A percentile compares a stretch with the other conserved stretches of the same genome.
phyloP scores from a whole-genome alignment of 768 basidiomycete genomes.

The Leucogyrophana mollusca region DNA sequence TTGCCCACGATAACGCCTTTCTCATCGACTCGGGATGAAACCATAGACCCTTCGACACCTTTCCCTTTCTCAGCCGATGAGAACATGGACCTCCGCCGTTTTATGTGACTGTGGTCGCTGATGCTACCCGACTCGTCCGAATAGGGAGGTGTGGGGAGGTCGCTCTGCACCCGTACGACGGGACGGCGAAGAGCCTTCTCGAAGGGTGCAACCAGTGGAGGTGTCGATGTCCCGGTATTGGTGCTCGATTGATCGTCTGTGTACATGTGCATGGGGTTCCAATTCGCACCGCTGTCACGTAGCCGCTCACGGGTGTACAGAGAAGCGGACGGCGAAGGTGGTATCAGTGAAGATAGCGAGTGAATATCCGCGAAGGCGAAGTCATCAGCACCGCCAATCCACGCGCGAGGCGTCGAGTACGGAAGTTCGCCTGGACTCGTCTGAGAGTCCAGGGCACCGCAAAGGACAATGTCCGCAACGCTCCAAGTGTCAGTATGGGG shows the following conservation, averaged over 20 bases:
- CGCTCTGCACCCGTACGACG: not conserved
- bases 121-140: constrained; percentile 23
- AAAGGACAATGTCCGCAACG: constrained; percentile 32
- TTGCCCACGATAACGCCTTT: not conserved
- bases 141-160: constrained; percentile 28
- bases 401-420: constrained; percentile 21
- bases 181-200: not conserved
- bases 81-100: not conserved
- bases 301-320: constrained; percentile 1
- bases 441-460: constrained; percentile 30
- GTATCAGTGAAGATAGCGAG: not conserved
- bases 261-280: constrained; percentile 2
- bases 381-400: constrained; percentile 30
- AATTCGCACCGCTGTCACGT: not conserved
- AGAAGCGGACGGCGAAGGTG: constrained; percentile 8
- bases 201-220: constrained; percentile 3
- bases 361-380: constrained; percentile 22
- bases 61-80: not conserved
- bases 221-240: not conserved
- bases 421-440: constrained; percentile 9
- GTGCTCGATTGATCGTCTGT: not conserved
- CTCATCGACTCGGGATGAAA: too few species aligned
- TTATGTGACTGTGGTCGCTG: not conserved
- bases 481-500: constrained; percentile 20
- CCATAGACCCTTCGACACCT: not conserved